Percentiles rank a stretch among this genome's conserved stretches.
Evolutionary conservation across 169 alveolate genomes (phyloP).

Genomic region (Perkinsus marinus): DNA sequence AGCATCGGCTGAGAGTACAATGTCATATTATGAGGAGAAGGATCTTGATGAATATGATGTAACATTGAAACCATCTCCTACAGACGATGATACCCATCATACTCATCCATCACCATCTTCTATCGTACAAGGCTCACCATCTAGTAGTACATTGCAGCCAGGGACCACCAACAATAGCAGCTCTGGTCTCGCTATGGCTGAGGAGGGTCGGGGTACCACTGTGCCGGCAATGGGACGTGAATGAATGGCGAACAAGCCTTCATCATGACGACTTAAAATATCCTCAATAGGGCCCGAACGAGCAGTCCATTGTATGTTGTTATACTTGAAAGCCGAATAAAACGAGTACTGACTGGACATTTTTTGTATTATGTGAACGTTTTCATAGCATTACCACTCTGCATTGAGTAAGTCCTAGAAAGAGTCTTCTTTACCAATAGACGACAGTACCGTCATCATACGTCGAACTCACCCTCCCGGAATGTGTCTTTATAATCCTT

Average conservation of each 20-base stretch:
- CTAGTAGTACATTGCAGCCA: not conserved
- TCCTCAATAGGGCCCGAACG: too few species aligned
- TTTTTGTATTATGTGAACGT: not conserved
- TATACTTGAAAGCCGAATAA: too few species aligned
- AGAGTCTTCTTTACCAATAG: not conserved
- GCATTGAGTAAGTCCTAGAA: not conserved
- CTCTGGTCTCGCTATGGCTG: not conserved
- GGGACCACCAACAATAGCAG: too few species aligned
- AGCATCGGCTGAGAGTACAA: not conserved
- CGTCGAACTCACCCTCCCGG: too few species aligned
- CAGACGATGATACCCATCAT: not conserved
- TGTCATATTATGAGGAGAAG: not conserved
- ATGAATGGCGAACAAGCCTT: not conserved
- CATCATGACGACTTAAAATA: not conserved
- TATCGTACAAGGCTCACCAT: not conserved
- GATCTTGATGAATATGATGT: not conserved
- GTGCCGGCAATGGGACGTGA: not conserved
- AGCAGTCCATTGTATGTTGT: too few species aligned
- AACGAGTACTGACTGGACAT: too few species aligned
- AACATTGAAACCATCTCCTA: not conserved
- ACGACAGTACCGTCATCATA: not conserved
- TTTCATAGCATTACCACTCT: not conserved
- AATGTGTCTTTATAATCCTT: too few species aligned
- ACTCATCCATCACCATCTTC: not conserved
- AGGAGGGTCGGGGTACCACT: not conserved